phyloP scores from a whole-genome alignment of 129 eudicot species.

The Logfia minima region DNA sequence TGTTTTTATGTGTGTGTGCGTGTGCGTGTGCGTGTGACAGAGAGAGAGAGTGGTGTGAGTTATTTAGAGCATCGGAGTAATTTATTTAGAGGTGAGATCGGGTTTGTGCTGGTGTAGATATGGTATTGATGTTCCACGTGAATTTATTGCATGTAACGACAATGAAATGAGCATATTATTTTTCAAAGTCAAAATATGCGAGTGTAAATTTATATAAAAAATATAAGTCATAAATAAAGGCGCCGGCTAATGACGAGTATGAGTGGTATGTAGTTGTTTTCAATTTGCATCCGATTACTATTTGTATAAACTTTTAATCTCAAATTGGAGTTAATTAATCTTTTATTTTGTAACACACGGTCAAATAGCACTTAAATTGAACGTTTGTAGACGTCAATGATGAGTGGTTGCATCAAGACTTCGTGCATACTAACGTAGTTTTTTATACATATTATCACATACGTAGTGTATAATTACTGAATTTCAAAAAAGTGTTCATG shows the following conservation, averaged over 20 bases:
- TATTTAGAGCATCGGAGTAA: constrained; percentile 25
- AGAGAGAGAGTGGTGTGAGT: background rate
- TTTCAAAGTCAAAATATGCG: constrained; percentile 8
- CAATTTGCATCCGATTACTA: background rate
- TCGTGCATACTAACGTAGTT: too few species aligned
- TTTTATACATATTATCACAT: too few species aligned
- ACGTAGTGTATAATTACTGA: too few species aligned
- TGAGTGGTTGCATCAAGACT: too few species aligned
- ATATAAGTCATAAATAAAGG: background rate
- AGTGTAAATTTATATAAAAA: background rate
- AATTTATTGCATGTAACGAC: too few species aligned
- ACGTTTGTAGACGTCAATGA: too few species aligned
- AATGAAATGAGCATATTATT: background rate
- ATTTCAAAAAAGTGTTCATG: too few species aligned
- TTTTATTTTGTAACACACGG: too few species aligned
- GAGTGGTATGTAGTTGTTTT: background rate
- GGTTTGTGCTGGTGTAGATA: constrained; percentile 30
- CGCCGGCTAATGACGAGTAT: background rate
- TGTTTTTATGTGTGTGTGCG: constrained; percentile 13
- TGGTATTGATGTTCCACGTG: background rate
- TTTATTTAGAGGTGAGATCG: constrained; percentile 17
- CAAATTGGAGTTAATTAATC: too few species aligned
- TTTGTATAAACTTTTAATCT: too few species aligned
- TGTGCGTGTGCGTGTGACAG: too few species aligned
- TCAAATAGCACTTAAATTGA: too few species aligned